Conservation (phyloP, 2,329 filamentous ascomycete genomes). For the Coniella lustricola region DNA sequence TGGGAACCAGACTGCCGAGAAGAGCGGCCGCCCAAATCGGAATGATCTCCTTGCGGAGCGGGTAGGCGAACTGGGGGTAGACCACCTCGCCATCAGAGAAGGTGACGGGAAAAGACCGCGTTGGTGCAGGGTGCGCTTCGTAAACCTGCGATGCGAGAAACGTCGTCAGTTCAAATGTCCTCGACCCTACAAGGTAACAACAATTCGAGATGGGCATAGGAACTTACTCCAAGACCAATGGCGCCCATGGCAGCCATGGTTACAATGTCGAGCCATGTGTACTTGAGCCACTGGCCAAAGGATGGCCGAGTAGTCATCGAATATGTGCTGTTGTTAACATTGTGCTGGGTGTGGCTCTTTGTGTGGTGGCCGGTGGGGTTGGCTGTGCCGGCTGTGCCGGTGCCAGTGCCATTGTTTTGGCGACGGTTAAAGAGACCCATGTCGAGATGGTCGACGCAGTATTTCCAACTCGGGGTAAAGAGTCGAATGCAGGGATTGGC, state of each 20-base stretch:
- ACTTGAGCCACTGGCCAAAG: constrained; percentile 65
- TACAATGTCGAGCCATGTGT: constrained; percentile 59
- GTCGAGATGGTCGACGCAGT: too few species aligned
- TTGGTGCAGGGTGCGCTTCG: constrained; percentile 56
- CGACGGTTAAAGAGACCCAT: constrained; percentile 23
- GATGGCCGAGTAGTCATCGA: constrained; percentile 19
- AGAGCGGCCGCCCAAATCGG: constrained; percentile 66
- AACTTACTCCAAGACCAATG: constrained; percentile 57
- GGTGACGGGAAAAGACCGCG: constrained; percentile 61
- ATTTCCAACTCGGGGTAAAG: too few species aligned
- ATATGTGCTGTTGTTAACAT: constrained; percentile 18
- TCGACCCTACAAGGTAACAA: too few species aligned
- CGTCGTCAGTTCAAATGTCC: neutral
- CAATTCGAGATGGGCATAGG: neutral
- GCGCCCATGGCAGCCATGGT: constrained; percentile 61
- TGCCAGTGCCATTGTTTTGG: constrained; percentile 14
- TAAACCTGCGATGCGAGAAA: constrained; percentile 43
- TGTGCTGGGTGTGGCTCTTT: constrained; percentile 4
- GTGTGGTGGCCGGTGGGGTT: neutral
- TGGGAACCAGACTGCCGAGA: constrained; percentile 57
- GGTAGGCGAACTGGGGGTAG: constrained; percentile 64
- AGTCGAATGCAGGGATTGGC: too few species aligned
- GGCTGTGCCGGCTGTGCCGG: constrained; percentile 3
- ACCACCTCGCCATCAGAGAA: constrained; percentile 63
- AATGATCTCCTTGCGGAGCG: constrained; percentile 61